Conservation (phyloP, 257 asterid species). For the Primulina huaijiensis region DNA sequence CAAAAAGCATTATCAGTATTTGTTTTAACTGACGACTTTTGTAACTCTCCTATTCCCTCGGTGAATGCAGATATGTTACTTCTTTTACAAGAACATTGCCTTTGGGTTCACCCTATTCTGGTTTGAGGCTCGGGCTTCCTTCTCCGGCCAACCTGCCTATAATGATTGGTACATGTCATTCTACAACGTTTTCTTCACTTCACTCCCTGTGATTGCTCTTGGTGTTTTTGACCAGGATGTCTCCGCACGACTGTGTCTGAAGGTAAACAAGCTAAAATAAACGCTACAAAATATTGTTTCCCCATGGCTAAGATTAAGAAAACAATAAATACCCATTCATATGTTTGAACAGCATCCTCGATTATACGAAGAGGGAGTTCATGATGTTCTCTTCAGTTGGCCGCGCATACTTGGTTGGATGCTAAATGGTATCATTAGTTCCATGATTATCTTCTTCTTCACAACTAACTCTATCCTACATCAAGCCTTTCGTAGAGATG, state of each 20-base stretch:
- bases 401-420: constrained; percentile 89
- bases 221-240: constrained; percentile 96
- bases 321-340: background rate
- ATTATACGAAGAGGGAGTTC: constrained; percentile 74
- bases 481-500: constrained; percentile 72
- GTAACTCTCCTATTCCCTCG: constrained; percentile 1
- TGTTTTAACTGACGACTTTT: background rate
- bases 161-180: constrained; percentile 92
- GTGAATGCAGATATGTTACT: constrained; percentile 80
- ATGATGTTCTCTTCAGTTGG: constrained; percentile 84
- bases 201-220: constrained; percentile 91
- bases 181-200: constrained; percentile 91
- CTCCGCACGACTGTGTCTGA: constrained; percentile 72
- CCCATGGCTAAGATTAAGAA: background rate
- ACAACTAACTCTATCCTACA: constrained; percentile 44
- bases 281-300: background rate
- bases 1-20: background rate
- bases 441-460: constrained; percentile 79
- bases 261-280: constrained; percentile 41
- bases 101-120: constrained; percentile 95
- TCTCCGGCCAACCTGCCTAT: constrained; percentile 93
- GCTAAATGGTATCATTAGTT: constrained; percentile 61
- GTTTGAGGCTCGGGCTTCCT: constrained; percentile 89
- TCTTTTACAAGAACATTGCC: constrained; percentile 90
- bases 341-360: constrained; percentile 57